These are phyloP conservation scores for Polytolypa hystricis DNA, from an alignment of 2,329 filamentous ascomycete species.

Conservation along the genomic window DNA sequence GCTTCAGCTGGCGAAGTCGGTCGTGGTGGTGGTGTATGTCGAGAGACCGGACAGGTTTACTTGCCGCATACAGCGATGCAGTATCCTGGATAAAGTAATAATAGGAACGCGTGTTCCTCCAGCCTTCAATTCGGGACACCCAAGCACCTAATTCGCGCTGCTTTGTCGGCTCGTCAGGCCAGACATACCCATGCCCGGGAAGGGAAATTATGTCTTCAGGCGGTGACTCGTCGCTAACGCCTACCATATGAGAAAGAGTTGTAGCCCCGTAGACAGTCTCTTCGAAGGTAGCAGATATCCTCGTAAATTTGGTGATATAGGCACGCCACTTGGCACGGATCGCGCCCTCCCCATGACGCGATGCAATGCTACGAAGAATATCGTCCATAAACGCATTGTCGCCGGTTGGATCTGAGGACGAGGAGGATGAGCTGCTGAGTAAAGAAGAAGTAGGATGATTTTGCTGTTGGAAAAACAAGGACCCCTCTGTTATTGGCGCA, in stretches of 20 bases:
- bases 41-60: slow-evolving; percentile 29
- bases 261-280: slow-evolving; percentile 91
- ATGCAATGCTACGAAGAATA: slow-evolving; percentile 69
- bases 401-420: slow-evolving; percentile 59
- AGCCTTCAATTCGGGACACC: slow-evolving; percentile 86
- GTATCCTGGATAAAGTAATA: slow-evolving; percentile 80
- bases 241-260: slow-evolving; percentile 70
- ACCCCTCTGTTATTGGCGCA: slow-evolving; percentile 70
- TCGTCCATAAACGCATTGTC: slow-evolving; percentile 83
- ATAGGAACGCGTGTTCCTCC: slow-evolving; percentile 90
- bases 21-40: slow-evolving; percentile 91
- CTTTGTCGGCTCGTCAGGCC: slow-evolving; percentile 72
- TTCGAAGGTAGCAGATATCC: slow-evolving; percentile 86
- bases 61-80: slow-evolving; percentile 28
- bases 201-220: slow-evolving; percentile 41
- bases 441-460: slow-evolving; percentile 16
- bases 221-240: slow-evolving; percentile 52
- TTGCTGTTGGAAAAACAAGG: slow-evolving; percentile 78
- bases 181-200: slow-evolving; percentile 86
- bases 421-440: slow-evolving; percentile 16
- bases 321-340: slow-evolving; percentile 87
- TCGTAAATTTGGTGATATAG: slow-evolving; percentile 89
- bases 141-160: slow-evolving; percentile 82
- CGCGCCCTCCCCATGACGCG: slow-evolving; percentile 78
- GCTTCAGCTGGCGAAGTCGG: slow-evolving; percentile 69